A percentile compares a stretch with the other conserved stretches of the same genome.
Conservation (phyloP, 2,329 filamentous ascomycete species). For the Alternaria rosae region DNA sequence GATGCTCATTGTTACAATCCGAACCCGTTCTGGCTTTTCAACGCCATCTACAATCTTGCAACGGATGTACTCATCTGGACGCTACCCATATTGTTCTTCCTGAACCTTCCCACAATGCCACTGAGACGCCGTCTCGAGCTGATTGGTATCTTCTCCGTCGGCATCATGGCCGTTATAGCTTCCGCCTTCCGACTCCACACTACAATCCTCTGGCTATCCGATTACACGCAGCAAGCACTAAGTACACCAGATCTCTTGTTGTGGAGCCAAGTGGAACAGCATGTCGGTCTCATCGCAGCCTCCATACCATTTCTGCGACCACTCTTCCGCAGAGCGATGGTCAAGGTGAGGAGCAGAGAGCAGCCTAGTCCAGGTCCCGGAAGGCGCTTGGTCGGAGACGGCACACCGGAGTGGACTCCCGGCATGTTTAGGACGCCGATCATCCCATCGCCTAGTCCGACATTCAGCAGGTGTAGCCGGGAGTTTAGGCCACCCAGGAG, state of each 20-base stretch:
- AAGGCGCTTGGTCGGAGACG: conserved; percentile 15
- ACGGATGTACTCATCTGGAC: conserved; percentile 54
- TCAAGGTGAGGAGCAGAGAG: conserved; percentile 9
- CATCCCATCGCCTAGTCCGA: conserved; percentile 34
- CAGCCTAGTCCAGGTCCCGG: conserved; percentile 23
- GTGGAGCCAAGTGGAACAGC: conserved; percentile 44
- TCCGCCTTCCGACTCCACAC: conserved; percentile 39
- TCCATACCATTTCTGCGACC: conserved; percentile 44
- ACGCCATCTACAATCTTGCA: conserved; percentile 51
- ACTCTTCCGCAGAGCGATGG: conserved; percentile 25
- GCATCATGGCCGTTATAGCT: conserved; percentile 40
- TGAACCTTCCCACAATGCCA: conserved; percentile 55
- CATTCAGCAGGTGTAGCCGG: conserved; percentile 17
- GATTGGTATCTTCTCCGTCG: conserved; percentile 43
- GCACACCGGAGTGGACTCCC: conserved; percentile 11
- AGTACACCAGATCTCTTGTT: conserved; percentile 33
- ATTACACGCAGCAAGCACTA: conserved; percentile 19
- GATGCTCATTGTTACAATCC: conserved; percentile 36
- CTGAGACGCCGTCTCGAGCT: conserved; percentile 59
- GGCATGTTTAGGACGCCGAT: conserved; percentile 27
- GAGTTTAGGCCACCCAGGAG: conserved; percentile 25
- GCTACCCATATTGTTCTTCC: conserved; percentile 55
- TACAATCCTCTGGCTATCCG: conserved; percentile 37
- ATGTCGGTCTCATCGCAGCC: conserved; percentile 41
- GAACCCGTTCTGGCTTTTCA: conserved; percentile 40